Base-by-base conservation (phyloP, 1,284 basidiomycete genomes). In the Sporisorium graminicola region DNA sequence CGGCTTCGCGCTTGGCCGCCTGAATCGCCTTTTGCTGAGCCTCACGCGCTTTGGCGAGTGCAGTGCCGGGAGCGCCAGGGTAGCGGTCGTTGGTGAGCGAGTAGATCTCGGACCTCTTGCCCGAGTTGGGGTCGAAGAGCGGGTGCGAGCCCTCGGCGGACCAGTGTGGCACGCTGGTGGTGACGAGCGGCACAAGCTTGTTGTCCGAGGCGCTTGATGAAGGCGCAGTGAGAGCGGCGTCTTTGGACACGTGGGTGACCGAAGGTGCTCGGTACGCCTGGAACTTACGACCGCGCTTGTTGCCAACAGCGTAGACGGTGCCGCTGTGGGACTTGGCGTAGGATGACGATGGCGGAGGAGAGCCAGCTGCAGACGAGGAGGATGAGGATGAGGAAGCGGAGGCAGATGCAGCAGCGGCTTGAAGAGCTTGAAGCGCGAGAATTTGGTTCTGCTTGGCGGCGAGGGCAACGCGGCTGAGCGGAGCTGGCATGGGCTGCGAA, bases 31-130 rank as follows among this genome's bases (percentile, higher is more conserved):
- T 78, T 20, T 69, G 64, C 5, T 72, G 74, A 27, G 74, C 80
- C 47, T 83, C 80, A 16, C 75, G 69, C 12, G 78, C 81, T 31
- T 75, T 72, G 44, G 78, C 78, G 22, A 81, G 69, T 1, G 79
- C 79, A 0, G 81, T 81, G 22, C 81, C 80, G 7, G 81, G 80
- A 29, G 79, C 82, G 27, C 82, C 80, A 9, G 81, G 78, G 35
- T 82, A 82, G 16, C 82, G 79, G 33, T 84, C 81, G 66, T 84
- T 82, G 42, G 77, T 74, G 49, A 82, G 74, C 31, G 80, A 75
- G 58, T 79, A 81, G 42, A 71, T 65, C 42, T 77, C 72, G 62
- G 66, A 67, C 20, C 78, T 73, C 55, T 60, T 73, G 59, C 74
- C 74, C 43, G 74, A 76, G 46, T 47, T 55, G 9, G 74, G 74